Evolutionary conservation across 345 rosid species (phyloP), one percentile per base, ranked within the genome.

Genomic region (Bruguiera parviflora): DNA sequence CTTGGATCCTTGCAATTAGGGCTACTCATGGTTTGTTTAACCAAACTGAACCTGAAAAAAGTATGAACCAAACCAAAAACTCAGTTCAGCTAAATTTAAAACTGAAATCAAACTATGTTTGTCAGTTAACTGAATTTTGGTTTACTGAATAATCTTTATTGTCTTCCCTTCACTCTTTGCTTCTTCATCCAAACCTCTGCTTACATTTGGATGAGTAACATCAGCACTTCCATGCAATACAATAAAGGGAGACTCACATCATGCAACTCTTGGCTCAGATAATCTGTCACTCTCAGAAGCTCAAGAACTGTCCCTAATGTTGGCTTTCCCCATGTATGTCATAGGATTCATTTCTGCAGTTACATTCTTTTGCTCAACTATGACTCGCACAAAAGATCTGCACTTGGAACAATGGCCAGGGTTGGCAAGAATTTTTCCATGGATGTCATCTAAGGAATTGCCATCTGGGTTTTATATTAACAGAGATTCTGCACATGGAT

Each of bases 401-500:
- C 86, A 0, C 92, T 83, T 0, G 97, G 96, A n/a, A 89, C 88
- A 61, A 90, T 86, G 1, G 98, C 80, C 69, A 85, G 73, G 37
- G 93, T 90, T 5, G 98, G 98, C 19, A 84, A 22, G 61, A 91
- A 81, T 56, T 70, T 82, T 0, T 94, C 88, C 21, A 93, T 67
- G 35, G 81, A 33, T 6, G 81, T 68, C 19, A 90, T 29, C 73
- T 84, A 82, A 66, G 90, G 86, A 63, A 89, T 77, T 46, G 93
- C 98, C 96, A 89, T 65, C 81, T 80, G 82, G 97, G 96, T 63
- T 71, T 87, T 27, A 85, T 79, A 66, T 86, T 81, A 47, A 89
- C 92, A 0, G 94, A 88, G 72, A 93, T 91, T 76, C 73, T 85
- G 64, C 97, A 89, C 96, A 93, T 91, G 43, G 97, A 89, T 5